Evolutionary conservation across 306 rosid species (phyloP).

Genomic region (Dalbergia cultrata): DNA sequence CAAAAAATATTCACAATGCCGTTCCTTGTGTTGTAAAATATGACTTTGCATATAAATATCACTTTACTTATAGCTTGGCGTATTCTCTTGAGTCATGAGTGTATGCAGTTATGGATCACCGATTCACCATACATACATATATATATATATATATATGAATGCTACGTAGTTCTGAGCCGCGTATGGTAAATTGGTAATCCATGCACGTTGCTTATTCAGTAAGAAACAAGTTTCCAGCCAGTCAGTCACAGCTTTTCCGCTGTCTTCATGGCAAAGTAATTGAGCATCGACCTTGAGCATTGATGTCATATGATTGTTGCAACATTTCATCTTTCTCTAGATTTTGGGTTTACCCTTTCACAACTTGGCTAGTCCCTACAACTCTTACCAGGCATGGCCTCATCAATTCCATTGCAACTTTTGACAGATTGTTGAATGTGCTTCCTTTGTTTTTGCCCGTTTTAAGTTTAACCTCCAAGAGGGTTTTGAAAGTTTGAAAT

Average conservation of each 20-base stretch:
- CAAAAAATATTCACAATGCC: not conserved
- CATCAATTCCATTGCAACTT: not conserved
- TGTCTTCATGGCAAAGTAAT: conserved; percentile 33
- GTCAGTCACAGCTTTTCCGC: conserved; percentile 18
- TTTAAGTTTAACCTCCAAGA: no score
- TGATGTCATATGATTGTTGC: conserved; percentile 27
- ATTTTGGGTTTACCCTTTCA: conserved; percentile 1
- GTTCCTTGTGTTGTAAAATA: no score
- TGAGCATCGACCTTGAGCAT: conserved; percentile 21
- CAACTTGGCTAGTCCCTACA: not conserved
- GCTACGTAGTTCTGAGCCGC: not conserved
- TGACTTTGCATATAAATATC: not conserved
- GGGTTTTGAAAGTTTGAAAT: no score
- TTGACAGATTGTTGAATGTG: not conserved
- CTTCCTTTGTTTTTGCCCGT: not conserved
- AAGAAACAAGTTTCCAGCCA: conserved; percentile 11
- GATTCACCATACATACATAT: no score
- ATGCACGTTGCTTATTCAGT: conserved; percentile 15
- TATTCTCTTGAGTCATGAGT: not conserved
- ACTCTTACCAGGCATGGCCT: not conserved
- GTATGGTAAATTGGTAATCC: not conserved
- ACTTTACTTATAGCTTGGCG: conserved; percentile 2
- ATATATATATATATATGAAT: not conserved
- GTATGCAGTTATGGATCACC: not conserved
- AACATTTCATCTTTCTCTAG: conserved; percentile 23